A percentile compares a stretch with the other conserved stretches of the same genome.
These are phyloP conservation scores for Amanita rubescens DNA, from an alignment of 768 basidiomycete genomes.

Conservation along the genomic window DNA sequence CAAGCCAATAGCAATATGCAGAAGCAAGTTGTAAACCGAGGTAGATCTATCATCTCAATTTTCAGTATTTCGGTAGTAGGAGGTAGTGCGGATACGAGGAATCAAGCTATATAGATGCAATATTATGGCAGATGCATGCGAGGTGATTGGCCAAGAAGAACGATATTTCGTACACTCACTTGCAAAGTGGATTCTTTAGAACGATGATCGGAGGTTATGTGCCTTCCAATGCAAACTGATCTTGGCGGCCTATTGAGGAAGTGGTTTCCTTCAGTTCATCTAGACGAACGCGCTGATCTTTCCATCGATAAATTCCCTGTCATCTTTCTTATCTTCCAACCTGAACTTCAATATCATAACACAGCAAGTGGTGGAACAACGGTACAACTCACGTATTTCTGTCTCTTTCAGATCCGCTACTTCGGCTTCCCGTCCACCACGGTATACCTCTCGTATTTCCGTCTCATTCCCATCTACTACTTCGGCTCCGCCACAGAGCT, in stretches of 20 bases:
- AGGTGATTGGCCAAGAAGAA: conserved; percentile 51
- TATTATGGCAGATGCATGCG: conserved; percentile 53
- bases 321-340: conserved; percentile 52
- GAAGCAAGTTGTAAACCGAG: too few relatives aligned
- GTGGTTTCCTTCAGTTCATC: conserved; percentile 76
- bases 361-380: neutral
- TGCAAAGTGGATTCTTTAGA: conserved; percentile 1
- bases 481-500: too few relatives aligned
- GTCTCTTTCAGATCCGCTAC: conserved; percentile 66
- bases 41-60: too few relatives aligned
- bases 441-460: conserved; percentile 27
- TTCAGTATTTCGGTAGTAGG: too few relatives aligned
- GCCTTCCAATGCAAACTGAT: conserved; percentile 67
- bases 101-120: conserved; percentile 37
- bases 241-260: conserved; percentile 48
- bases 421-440: conserved; percentile 71
- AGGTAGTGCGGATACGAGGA: conserved; percentile 23
- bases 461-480: neutral
- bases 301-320: conserved; percentile 51
- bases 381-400: conserved; percentile 59
- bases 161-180: conserved; percentile 77
- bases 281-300: conserved; percentile 43
- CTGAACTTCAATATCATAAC: conserved; percentile 37
- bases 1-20: too few relatives aligned
- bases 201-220: conserved; percentile 9